These are phyloP conservation scores for Onygenales sp. DNA, from an alignment of 2,329 filamentous ascomycete species.

Conservation along the genomic window DNA sequence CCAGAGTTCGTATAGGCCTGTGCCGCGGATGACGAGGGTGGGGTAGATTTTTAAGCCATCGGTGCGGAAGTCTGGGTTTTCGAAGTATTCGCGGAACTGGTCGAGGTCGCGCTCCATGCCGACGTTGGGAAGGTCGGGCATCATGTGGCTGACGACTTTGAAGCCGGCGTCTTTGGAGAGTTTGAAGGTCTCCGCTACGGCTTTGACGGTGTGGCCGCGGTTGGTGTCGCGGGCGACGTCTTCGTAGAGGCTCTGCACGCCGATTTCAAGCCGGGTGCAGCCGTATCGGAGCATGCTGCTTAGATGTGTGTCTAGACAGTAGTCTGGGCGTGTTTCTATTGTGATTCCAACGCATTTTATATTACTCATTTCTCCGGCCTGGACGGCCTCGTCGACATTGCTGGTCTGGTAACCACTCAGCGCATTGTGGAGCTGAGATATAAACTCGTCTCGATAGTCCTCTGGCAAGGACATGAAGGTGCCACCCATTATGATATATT, in stretches of 20 bases:
- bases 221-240: constrained; percentile 98
- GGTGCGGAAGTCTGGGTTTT: constrained; percentile 89
- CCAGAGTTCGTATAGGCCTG: constrained; percentile 95
- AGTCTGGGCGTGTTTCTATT: constrained; percentile 94
- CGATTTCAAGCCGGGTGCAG: constrained; percentile 87
- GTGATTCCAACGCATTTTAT: constrained; percentile 98
- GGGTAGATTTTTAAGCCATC: constrained; percentile 98
- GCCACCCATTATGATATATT: constrained; percentile 99
- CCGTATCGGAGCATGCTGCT: constrained; percentile 97
- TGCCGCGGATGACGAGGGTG: constrained; percentile 91
- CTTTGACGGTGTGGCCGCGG: constrained; percentile 86
- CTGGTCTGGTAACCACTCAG: constrained; percentile 90
- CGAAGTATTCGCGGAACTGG: constrained; percentile 96
- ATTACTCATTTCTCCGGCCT: constrained; percentile 90
- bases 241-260: constrained; percentile 94
- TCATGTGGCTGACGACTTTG: constrained; percentile 99
- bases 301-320: constrained; percentile 90
- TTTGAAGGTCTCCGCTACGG: constrained; percentile 93
- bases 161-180: constrained; percentile 97
- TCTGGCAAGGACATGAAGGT: constrained; percentile 96
- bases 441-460: constrained; percentile 85
- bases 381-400: constrained; percentile 90
- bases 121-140: constrained; percentile 96
- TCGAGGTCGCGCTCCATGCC: constrained; percentile 96
- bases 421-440: constrained; percentile 91